A percentile compares a stretch with the other conserved stretches of the same genome.
These are phyloP conservation scores for Wallemia hederae DNA, from an alignment of 1,284 basidiomycete genomes.

Conservation along the genomic window DNA sequence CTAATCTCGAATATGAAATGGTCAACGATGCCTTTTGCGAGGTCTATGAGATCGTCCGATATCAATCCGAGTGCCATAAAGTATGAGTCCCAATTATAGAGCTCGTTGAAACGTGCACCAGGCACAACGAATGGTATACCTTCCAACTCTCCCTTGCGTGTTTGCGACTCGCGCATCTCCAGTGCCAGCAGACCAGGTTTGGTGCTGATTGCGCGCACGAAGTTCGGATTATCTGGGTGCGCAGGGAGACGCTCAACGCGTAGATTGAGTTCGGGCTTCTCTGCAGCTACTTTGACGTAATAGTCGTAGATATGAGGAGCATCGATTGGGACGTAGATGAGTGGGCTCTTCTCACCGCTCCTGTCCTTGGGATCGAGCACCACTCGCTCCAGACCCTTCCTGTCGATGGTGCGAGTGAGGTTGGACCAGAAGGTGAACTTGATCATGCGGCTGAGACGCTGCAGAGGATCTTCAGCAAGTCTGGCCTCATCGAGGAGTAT, in stretches of 20 bases:
- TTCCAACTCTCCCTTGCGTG: slow-evolving; percentile 37
- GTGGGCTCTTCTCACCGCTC: slow-evolving; percentile 50
- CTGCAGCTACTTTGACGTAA: slow-evolving; percentile 42
- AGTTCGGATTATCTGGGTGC: slow-evolving; percentile 56
- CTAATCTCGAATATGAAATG: slow-evolving; percentile 98
- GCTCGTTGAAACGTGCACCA: slow-evolving; percentile 88
- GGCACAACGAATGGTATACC: slow-evolving; percentile 92
- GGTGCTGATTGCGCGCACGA: slow-evolving; percentile 73
- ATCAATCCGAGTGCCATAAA: slow-evolving; percentile 80
- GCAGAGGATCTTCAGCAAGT: slow-evolving; percentile 86
- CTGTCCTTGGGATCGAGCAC: slow-evolving; percentile 91
- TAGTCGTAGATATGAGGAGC: slow-evolving; percentile 85
- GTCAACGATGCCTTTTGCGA: slow-evolving; percentile 91
- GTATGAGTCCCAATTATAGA: slow-evolving; percentile 81
- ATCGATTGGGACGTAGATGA: slow-evolving; percentile 76
- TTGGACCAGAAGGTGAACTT: slow-evolving; percentile 95
- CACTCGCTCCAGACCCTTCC: slow-evolving; percentile 83
- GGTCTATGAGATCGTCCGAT: slow-evolving; percentile 68
- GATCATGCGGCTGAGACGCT: slow-evolving; percentile 91
- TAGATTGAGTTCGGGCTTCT: slow-evolving; percentile 68
- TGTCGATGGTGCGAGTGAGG: slow-evolving; percentile 82
- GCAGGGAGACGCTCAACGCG: slow-evolving; percentile 65
- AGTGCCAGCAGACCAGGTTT: slow-evolving; percentile 80
- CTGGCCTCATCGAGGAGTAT: slow-evolving; percentile 94
- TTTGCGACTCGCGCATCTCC: slow-evolving; percentile 66